These are phyloP conservation scores for Pythium phragmiticola DNA, from an alignment of 352 stramenopile genomes.

Conservation along the genomic window DNA sequence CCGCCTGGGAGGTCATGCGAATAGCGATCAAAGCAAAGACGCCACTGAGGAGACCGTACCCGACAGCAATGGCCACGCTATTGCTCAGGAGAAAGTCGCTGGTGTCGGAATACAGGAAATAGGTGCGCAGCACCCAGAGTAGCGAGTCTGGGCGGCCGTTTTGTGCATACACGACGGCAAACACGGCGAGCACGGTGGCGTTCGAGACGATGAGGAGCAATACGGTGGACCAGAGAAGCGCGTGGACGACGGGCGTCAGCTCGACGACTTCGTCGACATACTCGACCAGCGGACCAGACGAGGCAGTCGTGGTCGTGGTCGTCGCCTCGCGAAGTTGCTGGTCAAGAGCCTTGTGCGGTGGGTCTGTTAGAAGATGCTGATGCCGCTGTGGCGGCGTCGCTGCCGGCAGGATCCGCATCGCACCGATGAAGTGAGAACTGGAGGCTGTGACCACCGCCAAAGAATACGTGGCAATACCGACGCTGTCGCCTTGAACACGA, in stretches of 20 bases:
- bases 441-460: too few relatives aligned
- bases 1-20: neutral
- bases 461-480: too few relatives aligned
- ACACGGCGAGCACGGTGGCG: conserved; percentile 8
- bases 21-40: neutral
- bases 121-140: conserved; percentile 7
- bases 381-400: neutral
- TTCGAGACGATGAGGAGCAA: conserved; percentile 10
- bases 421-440: too few relatives aligned
- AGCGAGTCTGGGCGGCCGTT: conserved; percentile 9
- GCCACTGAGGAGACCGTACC: neutral
- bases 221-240: neutral
- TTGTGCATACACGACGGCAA: conserved; percentile 5
- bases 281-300: neutral
- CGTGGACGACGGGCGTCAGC: neutral
- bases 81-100: conserved; percentile 1
- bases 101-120: conserved; percentile 1
- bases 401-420: neutral
- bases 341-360: neutral
- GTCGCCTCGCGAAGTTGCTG: neutral
- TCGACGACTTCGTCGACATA: conserved; percentile 5
- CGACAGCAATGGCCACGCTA: neutral
- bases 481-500: too few relatives aligned
- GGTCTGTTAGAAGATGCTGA: neutral
- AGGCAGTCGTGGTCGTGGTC: neutral